These are phyloP conservation scores for Fagopyrum esculentum DNA, from an alignment of 148 eudicot genomes.

Conservation along the genomic window DNA sequence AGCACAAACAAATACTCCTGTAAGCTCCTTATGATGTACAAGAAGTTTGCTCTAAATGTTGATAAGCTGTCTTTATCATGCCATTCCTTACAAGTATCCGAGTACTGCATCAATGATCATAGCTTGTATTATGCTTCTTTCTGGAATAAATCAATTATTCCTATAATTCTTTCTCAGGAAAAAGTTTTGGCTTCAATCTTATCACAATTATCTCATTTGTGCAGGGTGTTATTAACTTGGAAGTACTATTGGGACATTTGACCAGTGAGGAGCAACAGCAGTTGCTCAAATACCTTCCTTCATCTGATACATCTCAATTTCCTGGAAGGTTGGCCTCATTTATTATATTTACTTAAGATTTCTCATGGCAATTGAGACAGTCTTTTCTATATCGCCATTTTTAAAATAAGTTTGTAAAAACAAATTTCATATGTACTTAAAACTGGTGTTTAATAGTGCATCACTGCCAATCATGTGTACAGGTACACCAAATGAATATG, in stretches of 20 bases:
- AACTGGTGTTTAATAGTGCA: not conserved
- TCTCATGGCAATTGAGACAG: not conserved
- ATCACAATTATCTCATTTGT: constrained; percentile 11
- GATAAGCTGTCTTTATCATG: not conserved
- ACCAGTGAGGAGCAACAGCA: constrained; percentile 62
- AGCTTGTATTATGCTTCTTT: not conserved
- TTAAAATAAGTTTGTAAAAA: not conserved
- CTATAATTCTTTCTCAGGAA: not conserved
- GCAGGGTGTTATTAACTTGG: constrained; percentile 72
- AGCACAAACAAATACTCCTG: too few relatives aligned
- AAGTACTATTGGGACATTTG: constrained; percentile 49
- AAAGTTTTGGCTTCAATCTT: constrained; percentile 1
- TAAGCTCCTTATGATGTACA: too few relatives aligned
- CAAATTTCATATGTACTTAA: not conserved
- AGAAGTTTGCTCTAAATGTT: not conserved
- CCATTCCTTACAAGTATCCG: not conserved
- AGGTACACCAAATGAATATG: not conserved
- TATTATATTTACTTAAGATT: not conserved
- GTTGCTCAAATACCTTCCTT: constrained; percentile 66
- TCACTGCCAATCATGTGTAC: not conserved
- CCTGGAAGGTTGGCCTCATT: constrained; percentile 52
- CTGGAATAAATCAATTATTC: not conserved
- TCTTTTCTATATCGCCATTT: not conserved
- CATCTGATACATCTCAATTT: constrained; percentile 39
- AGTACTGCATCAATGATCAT: not conserved